Base-by-base conservation (phyloP, 106 monocot genomes). In the Phalaenopsis aphrodite region DNA sequence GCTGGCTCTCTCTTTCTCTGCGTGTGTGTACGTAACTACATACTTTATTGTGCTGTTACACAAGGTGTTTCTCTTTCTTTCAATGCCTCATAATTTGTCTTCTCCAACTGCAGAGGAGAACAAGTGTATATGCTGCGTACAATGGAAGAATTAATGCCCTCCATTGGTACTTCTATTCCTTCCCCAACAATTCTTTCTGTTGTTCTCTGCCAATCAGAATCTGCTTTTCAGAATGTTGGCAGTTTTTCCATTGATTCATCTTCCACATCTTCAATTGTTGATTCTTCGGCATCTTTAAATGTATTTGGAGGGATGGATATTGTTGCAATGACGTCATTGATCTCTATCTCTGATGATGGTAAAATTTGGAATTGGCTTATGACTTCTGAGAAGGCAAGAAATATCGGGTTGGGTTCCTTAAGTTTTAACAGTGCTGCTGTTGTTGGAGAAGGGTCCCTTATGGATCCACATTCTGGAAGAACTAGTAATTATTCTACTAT, bases 261-360 rank as follows among this genome's bases (percentile, higher is more conserved):
- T 73, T 76, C 69, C 56, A 75, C 75, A 71, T 77, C 81, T 56
- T 81, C 80, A 76, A 30, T 79, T 85, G 18, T 81, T 23, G 73
- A 57, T 30, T 47, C 68, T 71, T 45, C 48, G 9, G 18, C 80
- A 58, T 49, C 89, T 68, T 79, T 79, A 64, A 84, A 79, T 66
- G 55, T 75, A 67, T 77, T 23, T 24, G 69, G 17, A 55, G 79
- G 81, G 30, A 30, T 39, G 15, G 65, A 69, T 58, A 21, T 82
- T 83, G 76, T 42, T 83, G 78, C 80, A 14, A 87, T 78, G 79
- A 83, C 83, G 85, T 55, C 84, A 78, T 77, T 99, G 38, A 77
- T 93, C 72, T 87, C 93, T 19, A 93, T 99, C 75, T 89, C 99
- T 75, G 99, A 99, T 84, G 99, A 99, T 86, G 99, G 99, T 46